Evolutionary conservation across 1,139 yeast genomes (phyloP).

Genomic region (Zygoascus meyerae): DNA sequence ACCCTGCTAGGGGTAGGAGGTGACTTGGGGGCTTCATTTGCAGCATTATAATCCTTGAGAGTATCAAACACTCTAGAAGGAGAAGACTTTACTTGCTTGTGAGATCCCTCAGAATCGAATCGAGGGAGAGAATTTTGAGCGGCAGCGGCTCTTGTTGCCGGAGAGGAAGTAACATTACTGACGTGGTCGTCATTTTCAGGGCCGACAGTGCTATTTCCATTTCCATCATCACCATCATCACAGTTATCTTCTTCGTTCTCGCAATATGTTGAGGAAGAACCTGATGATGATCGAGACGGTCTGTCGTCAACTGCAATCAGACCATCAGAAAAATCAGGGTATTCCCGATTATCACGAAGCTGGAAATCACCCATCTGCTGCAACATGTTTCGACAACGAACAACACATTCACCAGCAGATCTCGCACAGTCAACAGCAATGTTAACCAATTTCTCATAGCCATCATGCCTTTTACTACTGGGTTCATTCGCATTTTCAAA

Average conservation of each 20-base stretch:
- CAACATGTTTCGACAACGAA: slow-evolving; percentile 43
- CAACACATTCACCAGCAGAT: slow-evolving; percentile 38
- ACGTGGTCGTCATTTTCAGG: too few relatives aligned
- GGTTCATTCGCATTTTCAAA: slow-evolving; percentile 13
- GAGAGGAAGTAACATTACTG: too few relatives aligned
- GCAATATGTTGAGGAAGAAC: slow-evolving; percentile 4
- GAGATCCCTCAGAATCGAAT: too few relatives aligned
- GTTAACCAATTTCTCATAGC: slow-evolving; percentile 16
- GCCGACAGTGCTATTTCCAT: background rate
- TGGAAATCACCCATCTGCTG: slow-evolving; percentile 68
- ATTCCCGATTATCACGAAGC: slow-evolving; percentile 57
- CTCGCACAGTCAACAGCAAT: slow-evolving; percentile 33
- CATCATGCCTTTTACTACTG: background rate
- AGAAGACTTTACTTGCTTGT: background rate
- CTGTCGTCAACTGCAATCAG: slow-evolving; percentile 34
- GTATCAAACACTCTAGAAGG: background rate
- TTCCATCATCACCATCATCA: background rate
- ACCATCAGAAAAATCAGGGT: slow-evolving; percentile 72
- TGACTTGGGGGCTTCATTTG: too few relatives aligned
- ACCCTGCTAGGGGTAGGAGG: too few relatives aligned
- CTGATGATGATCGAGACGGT: slow-evolving; percentile 5
- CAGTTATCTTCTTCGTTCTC: background rate
- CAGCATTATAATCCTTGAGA: background rate
- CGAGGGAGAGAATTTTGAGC: too few relatives aligned
- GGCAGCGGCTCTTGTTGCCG: too few relatives aligned